A percentile compares a stretch with the other conserved stretches of the same genome.
Evolutionary conservation across 495 filamentous ascomycete species (phyloP).

Genomic region (Talaromyces borbonicus): DNA sequence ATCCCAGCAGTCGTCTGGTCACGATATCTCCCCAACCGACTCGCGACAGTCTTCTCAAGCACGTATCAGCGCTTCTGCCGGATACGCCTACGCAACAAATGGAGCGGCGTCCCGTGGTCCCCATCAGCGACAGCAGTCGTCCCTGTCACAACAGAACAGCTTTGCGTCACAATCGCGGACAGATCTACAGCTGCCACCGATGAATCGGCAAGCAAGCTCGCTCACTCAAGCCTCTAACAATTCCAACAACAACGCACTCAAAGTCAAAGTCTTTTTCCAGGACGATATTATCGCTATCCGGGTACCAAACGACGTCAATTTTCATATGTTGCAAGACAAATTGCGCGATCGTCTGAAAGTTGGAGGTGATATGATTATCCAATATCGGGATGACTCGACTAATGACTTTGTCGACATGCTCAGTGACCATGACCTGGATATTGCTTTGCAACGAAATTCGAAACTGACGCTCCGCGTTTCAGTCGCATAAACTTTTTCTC

Average conservation of each 20-base stretch:
- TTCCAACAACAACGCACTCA: constrained; percentile 50
- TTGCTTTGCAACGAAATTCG: constrained; percentile 71
- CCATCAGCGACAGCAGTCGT: constrained; percentile 47
- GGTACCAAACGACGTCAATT: constrained; percentile 69
- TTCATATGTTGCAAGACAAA: constrained; percentile 71
- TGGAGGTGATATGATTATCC: constrained; percentile 59
- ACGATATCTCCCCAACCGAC: constrained; percentile 40
- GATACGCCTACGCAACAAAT: constrained; percentile 43
- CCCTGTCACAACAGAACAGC: constrained; percentile 30
- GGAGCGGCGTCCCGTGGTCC: constrained; percentile 48
- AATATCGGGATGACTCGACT: constrained; percentile 79
- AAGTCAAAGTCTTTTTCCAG: constrained; percentile 89
- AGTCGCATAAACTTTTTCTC: constrained; percentile 30
- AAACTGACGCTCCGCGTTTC: constrained; percentile 78
- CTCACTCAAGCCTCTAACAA: constrained; percentile 57
- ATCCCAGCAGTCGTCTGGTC: constrained; percentile 60
- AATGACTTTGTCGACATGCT: constrained; percentile 62
- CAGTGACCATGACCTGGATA: constrained; percentile 70
- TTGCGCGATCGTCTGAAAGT: constrained; percentile 69
- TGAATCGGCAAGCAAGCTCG: constrained; percentile 64
- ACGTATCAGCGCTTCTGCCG: constrained; percentile 49
- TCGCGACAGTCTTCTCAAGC: constrained; percentile 69
- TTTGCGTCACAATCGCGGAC: constrained; percentile 29
- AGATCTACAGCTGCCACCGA: constrained; percentile 28
- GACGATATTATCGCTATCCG: constrained; percentile 87